These are phyloP conservation scores for Quercus lobata DNA, from an alignment of 331 rosid genomes.

Conservation along the genomic window DNA sequence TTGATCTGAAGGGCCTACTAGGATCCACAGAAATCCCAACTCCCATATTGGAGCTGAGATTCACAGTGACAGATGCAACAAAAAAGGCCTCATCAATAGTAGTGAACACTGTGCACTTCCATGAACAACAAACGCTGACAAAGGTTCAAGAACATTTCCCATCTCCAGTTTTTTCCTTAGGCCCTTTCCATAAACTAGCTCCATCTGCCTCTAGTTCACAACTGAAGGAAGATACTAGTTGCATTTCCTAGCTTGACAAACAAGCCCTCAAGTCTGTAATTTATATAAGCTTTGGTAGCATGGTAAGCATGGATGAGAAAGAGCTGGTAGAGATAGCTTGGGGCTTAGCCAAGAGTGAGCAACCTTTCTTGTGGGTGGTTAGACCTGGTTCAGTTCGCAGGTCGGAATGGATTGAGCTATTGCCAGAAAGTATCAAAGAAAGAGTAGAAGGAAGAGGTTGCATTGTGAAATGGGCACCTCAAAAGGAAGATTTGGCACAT, in stretches of 20 bases:
- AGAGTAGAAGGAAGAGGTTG: slow-evolving; percentile 7
- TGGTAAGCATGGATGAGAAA: not conserved
- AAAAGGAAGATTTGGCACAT: not conserved
- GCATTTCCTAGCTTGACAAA: not conserved
- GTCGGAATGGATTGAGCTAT: slow-evolving; percentile 9
- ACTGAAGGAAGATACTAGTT: not conserved
- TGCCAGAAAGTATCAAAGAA: slow-evolving; percentile 12
- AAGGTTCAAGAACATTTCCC: not conserved
- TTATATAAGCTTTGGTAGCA: not conserved
- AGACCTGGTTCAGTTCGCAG: slow-evolving; percentile 14
- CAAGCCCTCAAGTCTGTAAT: not conserved
- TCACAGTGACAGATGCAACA: not conserved
- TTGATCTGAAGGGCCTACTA: not conserved
- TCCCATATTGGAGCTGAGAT: not conserved
- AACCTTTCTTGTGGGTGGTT: slow-evolving; percentile 22
- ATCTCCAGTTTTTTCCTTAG: not conserved
- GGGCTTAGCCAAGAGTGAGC: not conserved
- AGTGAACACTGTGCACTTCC: not conserved
- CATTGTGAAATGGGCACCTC: slow-evolving; percentile 29
- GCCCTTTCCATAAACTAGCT: not conserved
- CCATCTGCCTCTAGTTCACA: not conserved
- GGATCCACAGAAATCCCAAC: not conserved
- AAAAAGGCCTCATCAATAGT: not conserved
- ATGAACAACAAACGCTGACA: not conserved
- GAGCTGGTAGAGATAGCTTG: not conserved